Conservation (phyloP, 192 early-diverging fungal species). For the Mortierella antarctica region DNA sequence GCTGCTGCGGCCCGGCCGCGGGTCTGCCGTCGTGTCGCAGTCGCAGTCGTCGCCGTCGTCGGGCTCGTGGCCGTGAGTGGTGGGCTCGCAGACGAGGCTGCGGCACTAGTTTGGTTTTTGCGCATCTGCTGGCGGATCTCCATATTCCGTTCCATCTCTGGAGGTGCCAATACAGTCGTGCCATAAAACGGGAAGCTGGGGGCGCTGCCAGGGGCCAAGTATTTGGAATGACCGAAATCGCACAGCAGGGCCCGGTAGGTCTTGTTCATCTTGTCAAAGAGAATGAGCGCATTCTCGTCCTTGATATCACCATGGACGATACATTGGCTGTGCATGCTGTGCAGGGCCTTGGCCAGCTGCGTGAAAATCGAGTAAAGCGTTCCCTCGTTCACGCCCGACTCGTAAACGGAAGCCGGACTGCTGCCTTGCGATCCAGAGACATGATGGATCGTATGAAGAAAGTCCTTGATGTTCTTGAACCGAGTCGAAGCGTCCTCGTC, state of each 20-base stretch:
- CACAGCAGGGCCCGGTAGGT: constrained; percentile 31
- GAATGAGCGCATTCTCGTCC: constrained; percentile 38
- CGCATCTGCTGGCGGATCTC: constrained; percentile 8
- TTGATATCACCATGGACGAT: constrained; percentile 42
- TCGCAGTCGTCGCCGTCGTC: too few species aligned
- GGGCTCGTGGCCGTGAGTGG: background rate
- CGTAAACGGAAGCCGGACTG: constrained; percentile 14
- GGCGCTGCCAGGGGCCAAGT: constrained; percentile 15
- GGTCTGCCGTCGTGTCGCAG: background rate
- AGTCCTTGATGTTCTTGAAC: constrained; percentile 27
- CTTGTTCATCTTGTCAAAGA: constrained; percentile 8
- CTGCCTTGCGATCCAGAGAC: background rate
- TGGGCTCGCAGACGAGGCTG: background rate
- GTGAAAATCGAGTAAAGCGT: constrained; percentile 34
- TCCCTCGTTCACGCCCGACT: constrained; percentile 24
- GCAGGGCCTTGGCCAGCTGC: constrained; percentile 24
- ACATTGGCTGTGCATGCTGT: constrained; percentile 15
- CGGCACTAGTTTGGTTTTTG: background rate
- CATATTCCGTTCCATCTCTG: constrained; percentile 36
- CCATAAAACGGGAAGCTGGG: constrained; percentile 33
- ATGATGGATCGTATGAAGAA: background rate
- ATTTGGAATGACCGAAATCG: constrained; percentile 42
- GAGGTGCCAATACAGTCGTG: constrained; percentile 26
- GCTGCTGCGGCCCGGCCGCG: background rate
- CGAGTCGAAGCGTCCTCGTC: constrained; percentile 32